A percentile compares a stretch with the other conserved stretches of the same genome.
phyloP scores from a whole-genome alignment of 345 rosid genomes.

The Lagerstroemia speciosa region DNA sequence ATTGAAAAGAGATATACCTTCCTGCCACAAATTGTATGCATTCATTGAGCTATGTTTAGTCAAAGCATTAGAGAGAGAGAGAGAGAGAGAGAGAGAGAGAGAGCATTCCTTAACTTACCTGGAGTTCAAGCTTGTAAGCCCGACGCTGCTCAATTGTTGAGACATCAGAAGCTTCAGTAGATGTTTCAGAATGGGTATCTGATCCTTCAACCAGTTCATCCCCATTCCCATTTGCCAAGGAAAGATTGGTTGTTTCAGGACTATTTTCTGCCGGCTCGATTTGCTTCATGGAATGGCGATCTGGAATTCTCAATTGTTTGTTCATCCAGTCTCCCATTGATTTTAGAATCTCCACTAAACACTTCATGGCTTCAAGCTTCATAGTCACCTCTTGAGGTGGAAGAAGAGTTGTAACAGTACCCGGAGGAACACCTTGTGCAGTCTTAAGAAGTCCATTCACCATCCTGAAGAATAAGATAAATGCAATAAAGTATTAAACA shows the following conservation, averaged over 20 bases:
- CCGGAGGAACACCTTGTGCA: constrained; percentile 95
- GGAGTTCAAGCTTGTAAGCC: constrained; percentile 99
- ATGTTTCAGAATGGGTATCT: constrained; percentile 80
- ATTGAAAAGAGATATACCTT: constrained; percentile 98
- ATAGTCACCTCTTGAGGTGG: constrained; percentile 88
- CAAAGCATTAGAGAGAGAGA: constrained; percentile 10
- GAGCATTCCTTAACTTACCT: constrained; percentile 32
- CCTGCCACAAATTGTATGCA: constrained; percentile 68
- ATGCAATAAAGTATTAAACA: constrained; percentile 5
- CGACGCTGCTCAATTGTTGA: constrained; percentile 92
- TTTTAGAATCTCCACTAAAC: constrained; percentile 83
- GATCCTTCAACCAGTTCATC: constrained; percentile 77
- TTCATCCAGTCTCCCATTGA: constrained; percentile 99
- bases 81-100: constrained; percentile 7
- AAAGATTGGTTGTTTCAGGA: constrained; percentile 52
- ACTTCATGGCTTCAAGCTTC: constrained; percentile 97
- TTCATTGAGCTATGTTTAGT: constrained; percentile 12
- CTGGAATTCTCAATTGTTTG: constrained; percentile 89
- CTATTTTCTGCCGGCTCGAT: constrained; percentile 54
- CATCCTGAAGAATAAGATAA: constrained; percentile 50
- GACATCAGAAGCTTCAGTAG: constrained; percentile 77
- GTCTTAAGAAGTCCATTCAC: constrained; percentile 99
- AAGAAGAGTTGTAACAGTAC: constrained; percentile 64
- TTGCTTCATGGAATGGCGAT: constrained; percentile 57
- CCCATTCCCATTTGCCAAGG: constrained; percentile 71